These are phyloP conservation scores for Endogone sp. DNA, from an alignment of 192 early-diverging fungal species.

Conservation along the genomic window DNA sequence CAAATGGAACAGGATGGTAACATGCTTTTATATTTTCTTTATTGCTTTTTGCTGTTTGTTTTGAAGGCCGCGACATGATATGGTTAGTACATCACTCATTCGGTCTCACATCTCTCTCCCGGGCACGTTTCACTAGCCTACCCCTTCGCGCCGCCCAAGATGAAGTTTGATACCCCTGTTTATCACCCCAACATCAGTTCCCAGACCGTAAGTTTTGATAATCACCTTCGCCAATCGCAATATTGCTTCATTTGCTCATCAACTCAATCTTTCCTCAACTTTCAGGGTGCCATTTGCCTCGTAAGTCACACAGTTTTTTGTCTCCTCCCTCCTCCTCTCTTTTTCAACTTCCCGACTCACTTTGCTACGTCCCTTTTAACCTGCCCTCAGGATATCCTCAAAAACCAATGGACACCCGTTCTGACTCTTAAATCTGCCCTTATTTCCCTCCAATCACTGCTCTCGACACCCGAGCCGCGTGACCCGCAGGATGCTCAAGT, in stretches of 20 bases:
- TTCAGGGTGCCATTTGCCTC: constrained; percentile 13
- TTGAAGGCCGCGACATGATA: neutral
- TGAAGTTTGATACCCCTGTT: constrained; percentile 46
- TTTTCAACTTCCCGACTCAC: neutral
- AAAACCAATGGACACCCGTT: constrained; percentile 76
- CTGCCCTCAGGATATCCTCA: constrained; percentile 56
- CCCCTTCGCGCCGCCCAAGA: constrained; percentile 46
- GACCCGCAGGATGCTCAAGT: constrained; percentile 58
- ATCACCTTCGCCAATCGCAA: too few relatives aligned
- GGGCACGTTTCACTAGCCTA: constrained; percentile 22
- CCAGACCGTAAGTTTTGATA: constrained; percentile 45
- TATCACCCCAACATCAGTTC: constrained; percentile 56
- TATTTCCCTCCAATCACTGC: constrained; percentile 42
- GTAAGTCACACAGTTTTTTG: neutral
- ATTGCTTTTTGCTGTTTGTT: neutral
- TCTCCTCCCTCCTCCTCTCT: neutral
- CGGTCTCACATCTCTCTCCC: neutral
- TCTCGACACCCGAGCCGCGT: constrained; percentile 47
- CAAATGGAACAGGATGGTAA: neutral
- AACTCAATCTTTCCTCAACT: neutral
- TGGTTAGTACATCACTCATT: too few relatives aligned
- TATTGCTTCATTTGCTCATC: neutral
- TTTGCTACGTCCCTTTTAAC: neutral
- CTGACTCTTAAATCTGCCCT: constrained; percentile 51
- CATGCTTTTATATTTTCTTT: neutral